phyloP scores from a whole-genome alignment of 2,329 filamentous ascomycete species.

The Colletotrichum cordylinicola region DNA sequence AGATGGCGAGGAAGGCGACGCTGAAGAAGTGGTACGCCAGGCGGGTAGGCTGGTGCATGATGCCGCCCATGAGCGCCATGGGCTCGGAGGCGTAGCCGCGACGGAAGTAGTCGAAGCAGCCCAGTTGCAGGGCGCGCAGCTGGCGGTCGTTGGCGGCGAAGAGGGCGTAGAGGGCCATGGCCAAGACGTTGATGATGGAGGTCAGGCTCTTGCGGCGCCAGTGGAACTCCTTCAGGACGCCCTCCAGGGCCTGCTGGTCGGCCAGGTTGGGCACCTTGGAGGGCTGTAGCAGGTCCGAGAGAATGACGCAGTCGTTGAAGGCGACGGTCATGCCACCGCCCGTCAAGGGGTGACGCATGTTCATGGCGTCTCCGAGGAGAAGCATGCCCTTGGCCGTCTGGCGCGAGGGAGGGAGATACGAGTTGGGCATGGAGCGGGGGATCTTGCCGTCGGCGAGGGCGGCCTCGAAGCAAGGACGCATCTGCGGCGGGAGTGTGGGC shows the following conservation, averaged over 20 bases:
- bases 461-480: slow-evolving; percentile 75
- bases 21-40: slow-evolving; percentile 94
- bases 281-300: slow-evolving; percentile 77
- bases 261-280: slow-evolving; percentile 71
- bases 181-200: slow-evolving; percentile 96
- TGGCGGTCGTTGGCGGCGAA: slow-evolving; percentile 86
- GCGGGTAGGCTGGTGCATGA: slow-evolving; percentile 77
- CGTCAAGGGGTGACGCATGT: slow-evolving; percentile 98
- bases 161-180: slow-evolving; percentile 88
- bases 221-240: slow-evolving; percentile 79
- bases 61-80: slow-evolving; percentile 79
- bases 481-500: slow-evolving; percentile 73
- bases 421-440: slow-evolving; percentile 90
- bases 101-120: slow-evolving; percentile 94
- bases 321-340: slow-evolving; percentile 98
- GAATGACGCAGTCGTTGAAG: slow-evolving; percentile 86
- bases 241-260: slow-evolving; percentile 69
- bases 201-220: slow-evolving; percentile 85
- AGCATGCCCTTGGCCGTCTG: slow-evolving; percentile 69
- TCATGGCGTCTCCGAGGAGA: slow-evolving; percentile 91
- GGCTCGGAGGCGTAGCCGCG: slow-evolving; percentile 78
- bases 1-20: slow-evolving; percentile 88
- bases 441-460: slow-evolving; percentile 82
- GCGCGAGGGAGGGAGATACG: slow-evolving; percentile 79
- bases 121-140: slow-evolving; percentile 80